These are phyloP conservation scores for Prillingera fragicola DNA, from an alignment of 1,284 basidiomycete species.

Conservation along the genomic window DNA sequence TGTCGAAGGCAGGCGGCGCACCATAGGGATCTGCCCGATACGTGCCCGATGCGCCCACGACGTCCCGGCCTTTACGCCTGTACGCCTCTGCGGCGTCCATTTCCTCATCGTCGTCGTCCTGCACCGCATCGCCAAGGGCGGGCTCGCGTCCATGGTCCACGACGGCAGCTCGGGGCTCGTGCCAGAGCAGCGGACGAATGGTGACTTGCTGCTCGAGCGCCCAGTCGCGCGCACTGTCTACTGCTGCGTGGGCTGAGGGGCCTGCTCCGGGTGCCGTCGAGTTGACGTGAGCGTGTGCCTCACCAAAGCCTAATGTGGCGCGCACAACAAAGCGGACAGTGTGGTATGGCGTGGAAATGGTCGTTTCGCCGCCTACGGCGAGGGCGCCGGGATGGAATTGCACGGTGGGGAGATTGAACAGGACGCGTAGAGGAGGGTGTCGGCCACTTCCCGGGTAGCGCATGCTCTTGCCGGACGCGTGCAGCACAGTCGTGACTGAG, in stretches of 20 bases:
- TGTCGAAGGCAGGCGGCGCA: too few species aligned
- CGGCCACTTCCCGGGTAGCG: conserved; percentile 37
- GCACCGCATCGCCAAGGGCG: conserved; percentile 10
- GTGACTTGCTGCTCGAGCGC: conserved; percentile 27
- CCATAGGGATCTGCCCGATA: conserved; percentile 14
- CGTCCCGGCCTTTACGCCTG: conserved; percentile 43
- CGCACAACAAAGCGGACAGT: conserved; percentile 35
- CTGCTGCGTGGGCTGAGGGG: conserved; percentile 4
- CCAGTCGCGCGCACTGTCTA: conserved; percentile 20
- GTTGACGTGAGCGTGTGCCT: conserved; percentile 9
- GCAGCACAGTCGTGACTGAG: conserved; percentile 16
- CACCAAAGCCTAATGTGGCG: conserved; percentile 40
- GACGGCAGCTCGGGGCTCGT: conserved; percentile 30
- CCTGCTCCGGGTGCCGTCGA: conserved; percentile 3
- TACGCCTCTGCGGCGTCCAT: conserved; percentile 43
- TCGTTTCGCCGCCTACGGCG: conserved; percentile 41
- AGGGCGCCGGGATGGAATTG: conserved; percentile 19
- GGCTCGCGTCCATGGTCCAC: conserved; percentile 28
- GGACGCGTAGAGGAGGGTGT: conserved; percentile 39
- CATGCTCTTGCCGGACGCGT: conserved; percentile 44
- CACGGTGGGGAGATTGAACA: conserved; percentile 43
- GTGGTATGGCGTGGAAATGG: conserved; percentile 34
- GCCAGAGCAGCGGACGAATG: conserved; percentile 34
- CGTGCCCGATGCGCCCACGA: conserved; percentile 42
- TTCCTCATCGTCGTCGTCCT: conserved; percentile 4